Evolutionary conservation across 352 stramenopile species (phyloP).

Genomic region (Phytophthora ramorum): DNA sequence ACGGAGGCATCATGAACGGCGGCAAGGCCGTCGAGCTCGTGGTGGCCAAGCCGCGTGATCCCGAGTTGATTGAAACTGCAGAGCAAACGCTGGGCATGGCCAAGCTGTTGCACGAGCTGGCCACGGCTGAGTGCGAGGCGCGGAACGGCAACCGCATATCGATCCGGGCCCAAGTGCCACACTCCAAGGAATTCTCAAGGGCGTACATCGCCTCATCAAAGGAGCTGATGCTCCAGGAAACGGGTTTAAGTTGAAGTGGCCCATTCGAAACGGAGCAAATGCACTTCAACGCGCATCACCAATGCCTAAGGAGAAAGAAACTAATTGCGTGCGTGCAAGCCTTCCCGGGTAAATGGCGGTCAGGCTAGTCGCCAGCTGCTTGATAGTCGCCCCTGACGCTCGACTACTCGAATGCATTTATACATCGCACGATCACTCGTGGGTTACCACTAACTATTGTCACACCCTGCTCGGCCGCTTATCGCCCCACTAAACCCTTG

Average conservation of each 20-base stretch:
- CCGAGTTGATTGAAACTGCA: slow-evolving; percentile 59
- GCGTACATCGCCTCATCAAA: slow-evolving; percentile 75
- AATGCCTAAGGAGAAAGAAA: neutral
- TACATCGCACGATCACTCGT: slow-evolving; percentile 13
- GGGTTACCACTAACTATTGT: slow-evolving; percentile 38
- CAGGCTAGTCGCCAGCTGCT: slow-evolving; percentile 1
- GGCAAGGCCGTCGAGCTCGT: slow-evolving; percentile 46
- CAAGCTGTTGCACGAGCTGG: slow-evolving; percentile 77
- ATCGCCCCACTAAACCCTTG: too few species aligned
- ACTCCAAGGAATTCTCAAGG: slow-evolving; percentile 72
- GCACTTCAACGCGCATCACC: neutral
- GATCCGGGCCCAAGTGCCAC: slow-evolving; percentile 47
- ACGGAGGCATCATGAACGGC: slow-evolving; percentile 56
- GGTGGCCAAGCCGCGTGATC: slow-evolving; percentile 42
- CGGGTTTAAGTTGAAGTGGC: slow-evolving; percentile 30
- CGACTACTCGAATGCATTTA: slow-evolving; percentile 25
- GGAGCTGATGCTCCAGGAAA: slow-evolving; percentile 75
- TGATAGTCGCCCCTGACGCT: neutral
- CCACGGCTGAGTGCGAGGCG: slow-evolving; percentile 71
- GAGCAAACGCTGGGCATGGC: slow-evolving; percentile 82
- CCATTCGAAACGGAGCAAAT: slow-evolving; percentile 4
- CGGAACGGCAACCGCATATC: slow-evolving; percentile 71
- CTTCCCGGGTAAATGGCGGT: neutral
- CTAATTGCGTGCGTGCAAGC: neutral
- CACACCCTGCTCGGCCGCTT: slow-evolving; percentile 13